These are phyloP conservation scores for Cystobasidium onofrii DNA, from an alignment of 768 basidiomycete species.

Conservation along the genomic window DNA sequence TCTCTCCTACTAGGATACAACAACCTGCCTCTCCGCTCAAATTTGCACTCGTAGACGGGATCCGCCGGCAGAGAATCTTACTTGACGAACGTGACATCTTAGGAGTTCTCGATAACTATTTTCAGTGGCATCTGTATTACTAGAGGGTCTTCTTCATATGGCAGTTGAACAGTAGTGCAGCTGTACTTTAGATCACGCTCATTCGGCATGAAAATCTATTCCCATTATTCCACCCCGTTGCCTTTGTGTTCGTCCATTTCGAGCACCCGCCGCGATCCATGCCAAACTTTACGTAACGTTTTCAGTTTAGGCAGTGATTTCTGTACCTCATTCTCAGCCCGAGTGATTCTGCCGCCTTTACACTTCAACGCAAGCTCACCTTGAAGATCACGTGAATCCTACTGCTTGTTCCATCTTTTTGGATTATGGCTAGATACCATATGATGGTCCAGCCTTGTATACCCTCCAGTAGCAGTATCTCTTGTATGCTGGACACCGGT, in stretches of 20 bases:
- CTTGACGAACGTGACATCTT: no score
- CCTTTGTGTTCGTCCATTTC: background rate
- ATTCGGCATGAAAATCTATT: background rate
- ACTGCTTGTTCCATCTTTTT: background rate
- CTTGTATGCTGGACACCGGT: background rate
- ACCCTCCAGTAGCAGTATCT: conserved; percentile 20
- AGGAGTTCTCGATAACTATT: no score
- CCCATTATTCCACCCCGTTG: background rate
- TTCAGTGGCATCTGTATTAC: background rate
- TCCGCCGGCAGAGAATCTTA: no score
- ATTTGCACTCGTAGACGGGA: no score
- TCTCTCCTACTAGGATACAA: background rate
- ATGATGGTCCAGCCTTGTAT: conserved; percentile 26
- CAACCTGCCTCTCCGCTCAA: no score
- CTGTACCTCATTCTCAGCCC: background rate
- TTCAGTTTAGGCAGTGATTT: background rate
- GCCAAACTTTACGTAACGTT: background rate
- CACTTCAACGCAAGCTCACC: background rate
- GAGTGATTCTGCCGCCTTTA: background rate
- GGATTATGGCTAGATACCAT: conserved; percentile 15
- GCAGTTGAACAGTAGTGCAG: background rate
- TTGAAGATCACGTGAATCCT: conserved; percentile 7
- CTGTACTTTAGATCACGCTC: background rate
- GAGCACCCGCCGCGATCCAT: background rate
- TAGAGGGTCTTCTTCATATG: background rate